Evolutionary conservation across 176 grass and related monocot species (phyloP), one percentile per base, ranked within the genome.

Genomic region (Paspalum vaginatum): DNA sequence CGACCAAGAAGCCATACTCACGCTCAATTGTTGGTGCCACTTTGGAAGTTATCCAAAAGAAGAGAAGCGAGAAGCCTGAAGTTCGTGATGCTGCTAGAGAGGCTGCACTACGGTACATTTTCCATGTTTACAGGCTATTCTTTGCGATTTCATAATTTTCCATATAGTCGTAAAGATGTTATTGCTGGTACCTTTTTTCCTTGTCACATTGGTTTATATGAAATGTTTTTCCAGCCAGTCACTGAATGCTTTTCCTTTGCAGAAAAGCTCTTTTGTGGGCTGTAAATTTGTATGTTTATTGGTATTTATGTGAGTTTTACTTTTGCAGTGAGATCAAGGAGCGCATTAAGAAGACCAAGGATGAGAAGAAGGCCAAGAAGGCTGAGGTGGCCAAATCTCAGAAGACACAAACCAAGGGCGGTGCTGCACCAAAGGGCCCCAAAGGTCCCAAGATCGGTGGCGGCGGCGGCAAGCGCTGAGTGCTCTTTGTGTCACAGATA

Each of bases 11-110:
- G 85, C 90, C 93, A 6, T 97, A 97, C 88, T 93, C 93, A 14
- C 75, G 93, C 42, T 97, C 93, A 49, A 97, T 97, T 91, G 93
- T 97, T 68, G 93, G 93, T 64, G 90, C 93, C 44, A 93, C 93
- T 22, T 55, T 97, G 70, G 93, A 93, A 84, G 90, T 93, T 74
- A 97, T 97, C 76, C 90, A 97, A 49, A 97, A 97, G 70, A 97
- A 97, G 90, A 93, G 93, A 49, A 77, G 83, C 6, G 93, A 97
- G 88, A 97, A 97, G 71, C 89, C 93, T 38, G 93, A 97, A 83
- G 90, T 97, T n/a, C 91, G 90, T 50, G 93, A 97, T 90, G 93
- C 93, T 67, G 90, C 93, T n/a, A 86, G 93, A 53, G 90, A 97
- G 69, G 93, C 93, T 1, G 93, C 93, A 89, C 93, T 97, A 26